Evolutionary conservation across 257 asterid genomes (phyloP), one percentile per base, ranked within the genome.

Genomic region (Solanum medicagineum): DNA sequence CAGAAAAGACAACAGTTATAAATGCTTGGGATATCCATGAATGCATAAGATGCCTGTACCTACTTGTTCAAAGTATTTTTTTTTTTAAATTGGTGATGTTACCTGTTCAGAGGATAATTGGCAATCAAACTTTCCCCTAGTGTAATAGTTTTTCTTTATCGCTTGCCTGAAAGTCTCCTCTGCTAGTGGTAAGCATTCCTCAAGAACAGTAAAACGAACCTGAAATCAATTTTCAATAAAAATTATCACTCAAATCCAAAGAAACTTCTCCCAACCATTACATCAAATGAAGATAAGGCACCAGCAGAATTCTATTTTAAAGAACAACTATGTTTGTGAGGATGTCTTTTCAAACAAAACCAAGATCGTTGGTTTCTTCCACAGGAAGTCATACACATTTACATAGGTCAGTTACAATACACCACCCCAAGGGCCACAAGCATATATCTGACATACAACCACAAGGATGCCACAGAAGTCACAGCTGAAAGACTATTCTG

Each of bases 141-240:
- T 26, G 63, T 24, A 77, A 77, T 77, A 77, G 26, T 77, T 77
- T 19, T 77, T 77, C 83, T 77, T 77, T 51, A 77, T 77, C 2
- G 63, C 83, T 51, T 77, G 83, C 83, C 63, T 77, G 83, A 77
- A 77, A 17, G 83, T 51, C 14, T 77, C 83, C 83, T 77, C 83
- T 51, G 83, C 45, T 51, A 77, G 16, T 9, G 83, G 83, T 51
- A 77, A 77, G 83, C 83, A 77, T 4, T 77, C 83, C 47, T 77
- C 83, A 77, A 77, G 83, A 51, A 77, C 83, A 51, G 83, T 49
- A 77, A 77, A 77, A 53, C 83, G 83, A 51, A 77, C 83, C 83
- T 77, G 63, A 77, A 77, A 49, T 51, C 22, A 15, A 49, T 75
- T 75, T 75, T 29, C 62, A 77, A 51, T 51, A 49, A 47, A 51